Percentiles rank a stretch among this genome's conserved stretches.
phyloP scores from a whole-genome alignment of 2,329 filamentous ascomycete genomes.

The Cytospora paraplurivora region DNA sequence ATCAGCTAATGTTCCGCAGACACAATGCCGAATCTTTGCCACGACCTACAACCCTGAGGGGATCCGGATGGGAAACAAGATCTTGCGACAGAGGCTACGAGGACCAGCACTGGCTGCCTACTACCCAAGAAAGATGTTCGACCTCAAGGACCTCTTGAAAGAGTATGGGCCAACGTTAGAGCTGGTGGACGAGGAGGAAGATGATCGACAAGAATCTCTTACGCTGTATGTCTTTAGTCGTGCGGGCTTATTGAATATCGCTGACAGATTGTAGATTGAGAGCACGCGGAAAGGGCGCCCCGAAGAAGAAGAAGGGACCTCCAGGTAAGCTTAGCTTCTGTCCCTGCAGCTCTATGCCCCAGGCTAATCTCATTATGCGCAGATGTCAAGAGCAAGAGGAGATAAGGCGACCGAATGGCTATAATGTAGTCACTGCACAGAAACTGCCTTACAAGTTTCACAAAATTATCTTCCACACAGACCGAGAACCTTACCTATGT shows the following conservation, averaged over 20 bases:
- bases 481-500: neutral
- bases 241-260: neutral
- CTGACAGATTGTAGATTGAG: slow-evolving; percentile 58
- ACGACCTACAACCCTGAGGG: slow-evolving; percentile 86
- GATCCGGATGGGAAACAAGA: slow-evolving; percentile 83
- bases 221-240: slow-evolving; percentile 53
- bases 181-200: slow-evolving; percentile 74
- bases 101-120: slow-evolving; percentile 84
- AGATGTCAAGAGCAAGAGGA: slow-evolving; percentile 47
- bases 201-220: slow-evolving; percentile 77
- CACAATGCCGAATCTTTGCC: slow-evolving; percentile 89
- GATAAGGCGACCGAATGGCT: slow-evolving; percentile 30
- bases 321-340: slow-evolving; percentile 35
- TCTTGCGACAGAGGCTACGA: slow-evolving; percentile 83
- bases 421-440: slow-evolving; percentile 17
- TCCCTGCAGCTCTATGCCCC: slow-evolving; percentile 43
- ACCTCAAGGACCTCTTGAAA: slow-evolving; percentile 72
- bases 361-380: slow-evolving; percentile 37
- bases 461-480: slow-evolving; percentile 25
- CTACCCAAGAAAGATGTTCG: slow-evolving; percentile 77
- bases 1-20: slow-evolving; percentile 49
- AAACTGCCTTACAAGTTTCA: neutral
- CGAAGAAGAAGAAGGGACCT: slow-evolving; percentile 81
- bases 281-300: slow-evolving; percentile 79
- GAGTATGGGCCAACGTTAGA: slow-evolving; percentile 67